Conservation (phyloP, 2,329 filamentous ascomycete species). For the Cladosporium cucumerinum region DNA sequence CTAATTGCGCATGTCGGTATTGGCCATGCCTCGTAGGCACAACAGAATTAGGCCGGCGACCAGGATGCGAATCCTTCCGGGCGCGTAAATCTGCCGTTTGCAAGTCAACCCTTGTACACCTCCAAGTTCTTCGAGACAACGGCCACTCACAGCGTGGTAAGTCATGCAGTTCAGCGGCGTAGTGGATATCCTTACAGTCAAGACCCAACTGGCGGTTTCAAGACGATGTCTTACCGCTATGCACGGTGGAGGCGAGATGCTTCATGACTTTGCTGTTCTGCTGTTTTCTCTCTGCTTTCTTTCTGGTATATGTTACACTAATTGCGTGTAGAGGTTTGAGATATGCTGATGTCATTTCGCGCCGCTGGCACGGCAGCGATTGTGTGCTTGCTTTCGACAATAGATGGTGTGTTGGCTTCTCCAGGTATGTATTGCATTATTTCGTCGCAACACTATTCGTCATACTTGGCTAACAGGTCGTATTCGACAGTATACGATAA, state of each 20-base stretch:
- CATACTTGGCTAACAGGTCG: neutral
- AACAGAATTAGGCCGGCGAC: neutral
- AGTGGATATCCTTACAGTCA: neutral
- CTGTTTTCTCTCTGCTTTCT: neutral
- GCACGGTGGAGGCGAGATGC: neutral
- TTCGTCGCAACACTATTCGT: neutral
- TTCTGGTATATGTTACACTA: neutral
- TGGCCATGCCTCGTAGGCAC: neutral
- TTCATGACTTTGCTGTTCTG: neutral
- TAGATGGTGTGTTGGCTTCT: neutral
- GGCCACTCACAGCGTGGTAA: neutral
- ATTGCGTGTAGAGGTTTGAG: neutral
- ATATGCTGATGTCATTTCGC: neutral
- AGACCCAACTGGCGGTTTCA: neutral
- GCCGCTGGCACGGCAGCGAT: neutral
- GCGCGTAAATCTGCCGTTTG: neutral
- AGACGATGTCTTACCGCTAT: neutral
- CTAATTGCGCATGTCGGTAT: neutral
- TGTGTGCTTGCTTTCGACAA: neutral
- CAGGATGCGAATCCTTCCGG: constrained; percentile 1
- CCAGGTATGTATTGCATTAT: neutral
- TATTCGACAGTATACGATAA: neutral
- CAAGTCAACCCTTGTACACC: constrained; percentile 4
- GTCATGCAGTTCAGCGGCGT: neutral
- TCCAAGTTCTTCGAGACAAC: neutral